These are phyloP conservation scores for Pseudonitzschia multiseries DNA, from an alignment of 108 stramenopile genomes.

Conservation along the genomic window DNA sequence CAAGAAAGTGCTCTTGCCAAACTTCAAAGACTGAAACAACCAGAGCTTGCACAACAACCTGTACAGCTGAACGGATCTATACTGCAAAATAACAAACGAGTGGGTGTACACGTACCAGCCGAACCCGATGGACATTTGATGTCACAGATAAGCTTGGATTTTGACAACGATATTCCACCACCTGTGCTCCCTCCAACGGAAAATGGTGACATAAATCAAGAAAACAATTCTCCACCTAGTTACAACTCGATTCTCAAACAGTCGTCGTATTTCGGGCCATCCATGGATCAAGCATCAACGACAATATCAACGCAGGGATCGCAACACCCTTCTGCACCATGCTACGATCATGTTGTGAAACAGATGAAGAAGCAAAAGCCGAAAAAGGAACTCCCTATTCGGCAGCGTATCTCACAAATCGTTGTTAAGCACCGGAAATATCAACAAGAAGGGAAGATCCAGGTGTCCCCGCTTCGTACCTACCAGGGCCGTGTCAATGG, in stretches of 20 bases:
- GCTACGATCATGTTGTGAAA: constrained; percentile 9
- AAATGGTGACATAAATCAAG: constrained; percentile 9
- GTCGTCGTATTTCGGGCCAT: constrained; percentile 41
- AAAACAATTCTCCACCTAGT: constrained; percentile 13
- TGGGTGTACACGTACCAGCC: constrained; percentile 5
- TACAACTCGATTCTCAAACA: constrained; percentile 24
- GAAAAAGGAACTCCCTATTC: constrained; percentile 24
- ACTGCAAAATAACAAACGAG: constrained; percentile 6
- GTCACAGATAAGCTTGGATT: not conserved
- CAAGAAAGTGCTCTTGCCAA: constrained; percentile 44
- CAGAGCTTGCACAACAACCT: constrained; percentile 9
- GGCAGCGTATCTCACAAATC: constrained; percentile 28
- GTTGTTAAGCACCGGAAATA: constrained; percentile 35
- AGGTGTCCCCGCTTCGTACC: constrained; percentile 61
- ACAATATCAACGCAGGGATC: not conserved
- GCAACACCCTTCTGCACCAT: constrained; percentile 12
- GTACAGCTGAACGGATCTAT: constrained; percentile 11
- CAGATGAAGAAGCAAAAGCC: constrained; percentile 13
- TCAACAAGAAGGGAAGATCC: constrained; percentile 46
- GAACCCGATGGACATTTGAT: constrained; percentile 38
- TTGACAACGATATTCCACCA: constrained; percentile 19
- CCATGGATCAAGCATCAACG: constrained; percentile 5
- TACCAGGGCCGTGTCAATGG: constrained; percentile 76
- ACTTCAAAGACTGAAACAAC: constrained; percentile 37
- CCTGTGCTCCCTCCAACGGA: constrained; percentile 27